Conservation (phyloP, 148 eudicot species). For the Beta vulgaris region DNA sequence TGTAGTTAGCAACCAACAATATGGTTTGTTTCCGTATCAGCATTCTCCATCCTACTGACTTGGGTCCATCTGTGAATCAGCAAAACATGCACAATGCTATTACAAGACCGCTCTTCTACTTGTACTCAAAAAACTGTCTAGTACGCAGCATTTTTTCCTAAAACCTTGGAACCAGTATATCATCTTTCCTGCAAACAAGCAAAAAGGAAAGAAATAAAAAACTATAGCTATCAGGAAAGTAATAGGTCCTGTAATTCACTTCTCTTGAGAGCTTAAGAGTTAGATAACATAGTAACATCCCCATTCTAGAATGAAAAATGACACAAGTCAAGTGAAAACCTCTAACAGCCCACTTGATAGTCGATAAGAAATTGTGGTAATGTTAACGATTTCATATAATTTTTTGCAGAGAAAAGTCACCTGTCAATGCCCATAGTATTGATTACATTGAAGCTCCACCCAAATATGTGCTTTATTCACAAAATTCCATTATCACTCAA, state of each 20-base stretch:
- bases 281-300: no score
- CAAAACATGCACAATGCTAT: not conserved
- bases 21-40: constrained; percentile 4
- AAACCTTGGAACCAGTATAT: not conserved
- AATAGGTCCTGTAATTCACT: not conserved
- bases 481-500: no score
- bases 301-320: not conserved
- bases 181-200: constrained; percentile 10
- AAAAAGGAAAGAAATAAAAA: not conserved
- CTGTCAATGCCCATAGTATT: no score
- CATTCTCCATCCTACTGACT: not conserved
- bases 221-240: not conserved
- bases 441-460: no score
- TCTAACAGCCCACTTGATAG: no score
- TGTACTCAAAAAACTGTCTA: not conserved
- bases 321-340: not conserved
- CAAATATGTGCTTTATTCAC: no score
- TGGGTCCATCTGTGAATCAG: not conserved
- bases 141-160: not conserved
- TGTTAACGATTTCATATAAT: no score
- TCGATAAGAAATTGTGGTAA: no score
- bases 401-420: no score
- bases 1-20: not conserved
- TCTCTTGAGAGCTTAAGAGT: not conserved
- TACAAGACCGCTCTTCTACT: not conserved